Evolutionary conservation across 192 early-diverging fungal species (phyloP), one percentile per base, ranked within the genome.

Genomic region (Backusella westeae): DNA sequence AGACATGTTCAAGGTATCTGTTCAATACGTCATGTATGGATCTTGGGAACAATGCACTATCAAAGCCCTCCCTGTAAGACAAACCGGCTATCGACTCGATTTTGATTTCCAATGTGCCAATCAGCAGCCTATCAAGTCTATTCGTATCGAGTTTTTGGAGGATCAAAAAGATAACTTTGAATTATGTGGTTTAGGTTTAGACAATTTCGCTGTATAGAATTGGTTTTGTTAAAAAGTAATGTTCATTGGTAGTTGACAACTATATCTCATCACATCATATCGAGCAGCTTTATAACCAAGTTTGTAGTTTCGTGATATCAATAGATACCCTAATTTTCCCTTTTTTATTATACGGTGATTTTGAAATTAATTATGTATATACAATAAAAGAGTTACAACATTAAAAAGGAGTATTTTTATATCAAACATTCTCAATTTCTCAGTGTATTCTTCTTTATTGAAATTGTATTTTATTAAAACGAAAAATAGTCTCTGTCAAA

Each of bases 151-250:
- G 35, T 77, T 77, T 46, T 29, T 59, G 17, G 10, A 67, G 65
- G 53, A 77, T 19, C 42, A 72, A 36, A 2, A 56, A 17, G 34
- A 41, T 34, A 34, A 26, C 0, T 77, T 77, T 77, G 76, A 77
- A 21, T 52, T 77, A 8, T 77, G 76, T 34, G 70, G 76, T 14
- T 35, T 77, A 36, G 68, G 70, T 41, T 29, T 77, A 10, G 76
- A 77, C 34, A 77, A 77, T 34, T 77, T 77, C 49, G 52, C 23
- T 3, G 49, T 77, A 8, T 77, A 66, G 34, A 52, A 8, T 34
- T 44, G 12, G 42, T 39, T 39, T 39, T 39, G 38, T 39, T 39
- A 10, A 39, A 39, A 39, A 39, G 10, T 12, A 39, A 39, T 39
- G 38, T 10, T 39, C 38, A 39, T 17, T 52, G 26, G 26, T 29